Percentiles rank a stretch among this genome's conserved stretches.
These are phyloP conservation scores for Gloeopeniophorella convolvens DNA, from an alignment of 768 basidiomycete genomes.

Conservation along the genomic window DNA sequence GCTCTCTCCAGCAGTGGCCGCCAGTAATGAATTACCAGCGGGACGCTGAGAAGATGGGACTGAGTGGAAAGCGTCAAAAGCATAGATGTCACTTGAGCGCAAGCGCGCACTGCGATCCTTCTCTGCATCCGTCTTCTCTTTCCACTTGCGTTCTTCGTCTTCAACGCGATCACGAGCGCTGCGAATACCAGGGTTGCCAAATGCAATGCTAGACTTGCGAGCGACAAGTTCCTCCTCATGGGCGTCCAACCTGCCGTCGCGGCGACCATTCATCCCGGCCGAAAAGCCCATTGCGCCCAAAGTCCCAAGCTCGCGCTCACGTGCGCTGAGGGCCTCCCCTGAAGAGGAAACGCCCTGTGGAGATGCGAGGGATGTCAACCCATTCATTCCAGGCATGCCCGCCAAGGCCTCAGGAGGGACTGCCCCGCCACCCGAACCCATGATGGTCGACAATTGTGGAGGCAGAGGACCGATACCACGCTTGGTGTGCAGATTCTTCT, in stretches of 20 bases:
- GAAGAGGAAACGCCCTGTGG: constrained; percentile 1
- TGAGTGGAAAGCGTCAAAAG: constrained; percentile 78
- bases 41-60: constrained; percentile 38
- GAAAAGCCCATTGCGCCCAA: constrained; percentile 45
- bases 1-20: constrained; percentile 21
- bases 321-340: constrained; percentile 30
- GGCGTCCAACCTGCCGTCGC: constrained; percentile 25
- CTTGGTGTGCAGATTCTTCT: constrained; percentile 98
- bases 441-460: constrained; percentile 18
- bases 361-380: constrained; percentile 13
- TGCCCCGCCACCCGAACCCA: constrained; percentile 18
- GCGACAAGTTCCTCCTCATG: constrained; percentile 46
- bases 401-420: constrained; percentile 19
- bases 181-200: constrained; percentile 38
- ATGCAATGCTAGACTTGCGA: constrained; percentile 33
- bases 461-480: constrained; percentile 59
- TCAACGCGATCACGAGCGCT: constrained; percentile 57
- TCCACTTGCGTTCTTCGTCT: constrained; percentile 50
- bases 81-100: constrained; percentile 37
- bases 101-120: constrained; percentile 32
- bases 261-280: constrained; percentile 21
- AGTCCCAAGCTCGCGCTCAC: constrained; percentile 43
- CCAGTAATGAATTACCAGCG: constrained; percentile 28
- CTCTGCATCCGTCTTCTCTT: constrained; percentile 41
- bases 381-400: constrained; percentile 26